A percentile compares a stretch with the other conserved stretches of the same genome.
Conservation (phyloP, 1,284 basidiomycete genomes). For the Cutaneotrichosporon dermatis region DNA sequence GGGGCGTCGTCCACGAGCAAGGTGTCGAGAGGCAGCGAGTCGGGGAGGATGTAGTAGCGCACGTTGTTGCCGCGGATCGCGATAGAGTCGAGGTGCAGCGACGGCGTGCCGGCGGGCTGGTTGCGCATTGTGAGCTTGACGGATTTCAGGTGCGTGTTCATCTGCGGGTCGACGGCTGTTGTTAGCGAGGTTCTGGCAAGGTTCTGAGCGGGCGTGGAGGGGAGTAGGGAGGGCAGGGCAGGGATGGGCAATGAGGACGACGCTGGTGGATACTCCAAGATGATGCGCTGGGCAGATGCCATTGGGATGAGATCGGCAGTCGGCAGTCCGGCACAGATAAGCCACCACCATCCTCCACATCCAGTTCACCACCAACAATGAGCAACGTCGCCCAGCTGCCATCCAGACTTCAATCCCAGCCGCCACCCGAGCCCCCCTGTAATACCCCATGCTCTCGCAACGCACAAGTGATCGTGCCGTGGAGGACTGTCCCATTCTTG, state of each 20-base stretch:
- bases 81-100: slow-evolving; percentile 67
- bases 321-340: too few relatives aligned
- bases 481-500: slow-evolving; percentile 93
- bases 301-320: too few relatives aligned
- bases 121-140: slow-evolving; percentile 93
- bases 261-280: too few relatives aligned
- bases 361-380: not conserved
- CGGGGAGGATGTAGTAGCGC: slow-evolving; percentile 82
- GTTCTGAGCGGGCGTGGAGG: not conserved
- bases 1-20: slow-evolving; percentile 96
- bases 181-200: not conserved
- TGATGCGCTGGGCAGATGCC: too few relatives aligned
- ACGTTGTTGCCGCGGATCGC: slow-evolving; percentile 91
- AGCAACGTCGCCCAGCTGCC: too few relatives aligned
- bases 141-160: slow-evolving; percentile 96
- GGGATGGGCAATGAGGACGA: too few relatives aligned
- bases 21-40: slow-evolving; percentile 92
- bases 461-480: slow-evolving; percentile 94
- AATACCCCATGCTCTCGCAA: slow-evolving; percentile 4
- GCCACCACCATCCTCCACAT: too few relatives aligned
- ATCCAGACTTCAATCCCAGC: not conserved
- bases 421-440: not conserved
- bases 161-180: slow-evolving; percentile 87
- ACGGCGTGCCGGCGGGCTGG: slow-evolving; percentile 51
- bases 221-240: not conserved